phyloP scores from a whole-genome alignment of 495 filamentous ascomycete species.

The Rusavskia elegans region DNA sequence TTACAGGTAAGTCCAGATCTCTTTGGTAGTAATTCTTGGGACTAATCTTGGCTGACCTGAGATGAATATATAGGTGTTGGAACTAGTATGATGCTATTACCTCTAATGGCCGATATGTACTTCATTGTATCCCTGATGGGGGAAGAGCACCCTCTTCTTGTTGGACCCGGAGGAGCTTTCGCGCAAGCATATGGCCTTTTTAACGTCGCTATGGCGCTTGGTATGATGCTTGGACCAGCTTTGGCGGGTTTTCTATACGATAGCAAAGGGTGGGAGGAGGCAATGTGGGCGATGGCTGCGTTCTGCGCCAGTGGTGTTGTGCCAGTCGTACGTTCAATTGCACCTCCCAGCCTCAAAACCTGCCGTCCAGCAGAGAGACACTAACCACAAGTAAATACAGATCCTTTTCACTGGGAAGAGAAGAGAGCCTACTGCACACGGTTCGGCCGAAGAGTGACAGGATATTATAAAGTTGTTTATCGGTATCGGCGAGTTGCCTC shows the following conservation, averaged over 20 bases:
- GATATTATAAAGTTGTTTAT: too few relatives aligned
- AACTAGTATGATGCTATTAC: background rate
- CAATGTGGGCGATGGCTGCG: background rate
- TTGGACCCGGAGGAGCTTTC: background rate
- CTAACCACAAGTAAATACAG: too few relatives aligned
- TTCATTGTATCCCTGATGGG: background rate
- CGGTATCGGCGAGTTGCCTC: too few relatives aligned
- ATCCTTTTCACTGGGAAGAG: too few relatives aligned
- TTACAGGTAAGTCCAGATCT: constrained; percentile 27
- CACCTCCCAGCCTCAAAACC: too few relatives aligned
- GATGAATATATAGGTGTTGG: background rate
- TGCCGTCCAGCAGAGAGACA: too few relatives aligned
- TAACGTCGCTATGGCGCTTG: background rate
- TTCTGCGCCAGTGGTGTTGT: background rate
- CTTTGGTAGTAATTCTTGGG: background rate
- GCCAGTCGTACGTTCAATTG: background rate
- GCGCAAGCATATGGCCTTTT: constrained; percentile 1
- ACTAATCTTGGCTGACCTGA: too few relatives aligned
- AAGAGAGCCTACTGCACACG: too few relatives aligned
- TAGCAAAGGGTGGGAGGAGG: background rate
- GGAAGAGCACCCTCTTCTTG: background rate
- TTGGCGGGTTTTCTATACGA: background rate
- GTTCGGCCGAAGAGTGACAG: too few relatives aligned
- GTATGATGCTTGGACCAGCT: background rate
- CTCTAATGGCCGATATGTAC: background rate